Evolutionary conservation across 2,329 filamentous ascomycete genomes (phyloP), one percentile per base, ranked within the genome.

Genomic region (Saccharata proteae): DNA sequence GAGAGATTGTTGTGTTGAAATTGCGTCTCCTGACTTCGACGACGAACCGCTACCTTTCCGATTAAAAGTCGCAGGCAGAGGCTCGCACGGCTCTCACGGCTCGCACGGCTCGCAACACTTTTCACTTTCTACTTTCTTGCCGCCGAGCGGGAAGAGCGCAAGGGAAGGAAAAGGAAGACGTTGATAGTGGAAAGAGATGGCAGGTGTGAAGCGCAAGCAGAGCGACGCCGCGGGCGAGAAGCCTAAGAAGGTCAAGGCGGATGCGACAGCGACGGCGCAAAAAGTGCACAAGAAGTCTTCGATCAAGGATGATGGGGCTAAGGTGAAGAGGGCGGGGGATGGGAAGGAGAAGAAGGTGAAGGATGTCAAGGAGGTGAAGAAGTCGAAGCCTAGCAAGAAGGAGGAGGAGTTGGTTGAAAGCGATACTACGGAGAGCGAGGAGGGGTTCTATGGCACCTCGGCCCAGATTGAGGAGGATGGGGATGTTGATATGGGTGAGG

Each of bases 141-240:
- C n/a, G n/a, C n/a, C n/a, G n/a, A n/a, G n/a, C n/a, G n/a, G n/a
- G n/a, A n/a, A n/a, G n/a, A n/a, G n/a, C n/a, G n/a, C n/a, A n/a
- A n/a, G n/a, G n/a, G n/a, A n/a, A n/a, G n/a, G n/a, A n/a, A n/a
- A n/a, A n/a, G n/a, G n/a, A n/a, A n/a, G n/a, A n/a, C n/a, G n/a
- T n/a, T n/a, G n/a, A n/a, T n/a, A n/a, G n/a, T n/a, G n/a, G 20
- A n/a, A 22, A 18, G 30, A 20, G 5, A 57, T 57, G 52, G 51
- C 47, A 4, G 57, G 52, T 36, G 41, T 53, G 27, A 59, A 60
- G 41, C 48, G 57, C 35, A 57, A 57, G 31, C 50, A 55, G 36
- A 47, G 47, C 27, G 40, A 36, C 8, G 42, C 40, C 7, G 23
- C 18, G 20, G 38, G 29, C 23, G 52, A 52, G 43, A 57, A 57